These are phyloP conservation scores for Pythium grandisporangium DNA, from an alignment of 352 stramenopile genomes.

Conservation along the genomic window DNA sequence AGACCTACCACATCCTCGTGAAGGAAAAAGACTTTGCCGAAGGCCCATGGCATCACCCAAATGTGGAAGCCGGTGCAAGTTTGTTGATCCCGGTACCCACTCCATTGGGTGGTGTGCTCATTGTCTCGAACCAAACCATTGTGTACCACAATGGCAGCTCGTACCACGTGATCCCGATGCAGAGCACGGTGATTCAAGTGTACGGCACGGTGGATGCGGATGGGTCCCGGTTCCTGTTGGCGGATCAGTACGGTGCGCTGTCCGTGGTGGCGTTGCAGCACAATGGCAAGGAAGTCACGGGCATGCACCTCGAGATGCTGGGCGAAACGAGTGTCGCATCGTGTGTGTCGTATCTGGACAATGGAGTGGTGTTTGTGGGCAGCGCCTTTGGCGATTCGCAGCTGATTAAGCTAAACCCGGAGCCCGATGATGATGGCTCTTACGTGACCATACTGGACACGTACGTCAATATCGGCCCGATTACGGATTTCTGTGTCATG, in stretches of 20 bases:
- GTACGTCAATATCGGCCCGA: constrained; percentile 96
- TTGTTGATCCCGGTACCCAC: constrained; percentile 85
- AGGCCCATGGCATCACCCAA: constrained; percentile 83
- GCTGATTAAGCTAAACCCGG: constrained; percentile 88
- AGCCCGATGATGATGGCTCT: constrained; percentile 64
- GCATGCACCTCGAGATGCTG: constrained; percentile 89
- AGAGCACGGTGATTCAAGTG: constrained; percentile 85
- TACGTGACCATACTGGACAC: constrained; percentile 94
- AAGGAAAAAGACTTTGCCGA: constrained; percentile 88
- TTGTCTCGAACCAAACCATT: constrained; percentile 89
- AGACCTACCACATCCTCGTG: constrained; percentile 87
- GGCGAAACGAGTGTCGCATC: constrained; percentile 90
- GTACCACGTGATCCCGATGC: constrained; percentile 90
- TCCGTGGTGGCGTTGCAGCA: constrained; percentile 85
- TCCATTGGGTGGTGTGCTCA: constrained; percentile 79
- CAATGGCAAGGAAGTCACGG: constrained; percentile 57
- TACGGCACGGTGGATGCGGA: constrained; percentile 86
- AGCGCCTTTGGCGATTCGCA: constrained; percentile 94
- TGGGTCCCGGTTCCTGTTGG: constrained; percentile 82
- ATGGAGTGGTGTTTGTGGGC: constrained; percentile 94
- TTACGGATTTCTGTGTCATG: constrained; percentile 98
- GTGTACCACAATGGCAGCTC: constrained; percentile 85
- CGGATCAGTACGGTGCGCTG: constrained; percentile 85
- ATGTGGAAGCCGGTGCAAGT: constrained; percentile 82
- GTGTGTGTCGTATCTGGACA: constrained; percentile 90